Evolutionary conservation across 2,329 filamentous ascomycete genomes (phyloP).

Genomic region (Amauroascus verrucosus): DNA sequence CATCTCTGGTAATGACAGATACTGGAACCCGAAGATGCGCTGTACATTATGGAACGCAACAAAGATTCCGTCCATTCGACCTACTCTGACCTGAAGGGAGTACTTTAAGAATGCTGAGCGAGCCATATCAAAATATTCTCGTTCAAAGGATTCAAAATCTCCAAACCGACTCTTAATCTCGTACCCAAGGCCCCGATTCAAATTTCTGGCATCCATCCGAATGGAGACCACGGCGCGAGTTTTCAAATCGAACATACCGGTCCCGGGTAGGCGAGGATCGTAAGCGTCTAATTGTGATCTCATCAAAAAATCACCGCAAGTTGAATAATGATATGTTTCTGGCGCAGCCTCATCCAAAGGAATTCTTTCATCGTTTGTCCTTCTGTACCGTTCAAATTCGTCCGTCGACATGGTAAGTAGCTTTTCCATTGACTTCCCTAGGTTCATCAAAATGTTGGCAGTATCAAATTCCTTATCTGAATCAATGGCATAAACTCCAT

Average conservation of each 20-base stretch:
- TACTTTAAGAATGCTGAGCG: slow-evolving; percentile 92
- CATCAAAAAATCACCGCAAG: slow-evolving; percentile 79
- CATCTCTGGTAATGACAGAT: slow-evolving; percentile 77
- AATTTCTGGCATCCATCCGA: slow-evolving; percentile 69
- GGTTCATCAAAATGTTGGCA: slow-evolving; percentile 76
- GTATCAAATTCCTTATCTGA: slow-evolving; percentile 85
- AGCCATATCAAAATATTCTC: slow-evolving; percentile 96
- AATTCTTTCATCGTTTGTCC: slow-evolving; percentile 55
- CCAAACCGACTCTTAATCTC: slow-evolving; percentile 70
- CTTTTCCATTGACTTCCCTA: slow-evolving; percentile 96
- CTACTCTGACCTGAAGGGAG: slow-evolving; percentile 90
- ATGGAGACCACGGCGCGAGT: slow-evolving; percentile 85
- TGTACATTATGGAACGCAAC: slow-evolving; percentile 92
- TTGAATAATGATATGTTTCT: slow-evolving; percentile 81
- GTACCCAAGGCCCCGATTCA: slow-evolving; percentile 69
- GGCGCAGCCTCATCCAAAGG: slow-evolving; percentile 56
- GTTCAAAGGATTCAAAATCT: slow-evolving; percentile 80
- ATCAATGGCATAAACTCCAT: slow-evolving; percentile 88
- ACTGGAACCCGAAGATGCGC: slow-evolving; percentile 96
- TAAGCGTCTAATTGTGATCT: slow-evolving; percentile 88
- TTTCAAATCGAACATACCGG: slow-evolving; percentile 92
- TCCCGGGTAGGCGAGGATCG: slow-evolving; percentile 74
- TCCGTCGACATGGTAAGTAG: slow-evolving; percentile 72
- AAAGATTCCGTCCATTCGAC: slow-evolving; percentile 97
- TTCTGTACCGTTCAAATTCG: slow-evolving; percentile 77